Evolutionary conservation across 345 rosid species (phyloP).

Genomic region (Cochlearia excelsa): DNA sequence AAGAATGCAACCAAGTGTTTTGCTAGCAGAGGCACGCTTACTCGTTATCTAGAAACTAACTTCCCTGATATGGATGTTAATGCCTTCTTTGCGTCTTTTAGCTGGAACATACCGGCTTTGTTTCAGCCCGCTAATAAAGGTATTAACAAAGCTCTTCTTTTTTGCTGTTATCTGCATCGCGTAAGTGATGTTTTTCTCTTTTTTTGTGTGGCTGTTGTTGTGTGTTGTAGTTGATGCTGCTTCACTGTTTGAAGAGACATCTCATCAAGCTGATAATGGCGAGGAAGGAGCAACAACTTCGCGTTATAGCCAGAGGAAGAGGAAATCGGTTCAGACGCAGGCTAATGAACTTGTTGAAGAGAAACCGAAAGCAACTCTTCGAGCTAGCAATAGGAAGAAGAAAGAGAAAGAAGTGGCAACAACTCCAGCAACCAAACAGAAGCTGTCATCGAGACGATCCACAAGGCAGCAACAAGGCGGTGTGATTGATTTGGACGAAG

Average conservation of each 20-base stretch:
- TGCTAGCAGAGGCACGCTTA: slow-evolving; percentile 53
- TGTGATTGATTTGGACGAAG: slow-evolving; percentile 24
- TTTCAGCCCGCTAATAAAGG: slow-evolving; percentile 36
- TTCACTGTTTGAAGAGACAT: slow-evolving; percentile 25
- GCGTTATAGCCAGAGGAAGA: slow-evolving; percentile 39
- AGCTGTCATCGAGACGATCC: slow-evolving; percentile 32
- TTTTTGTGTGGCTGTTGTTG: not conserved
- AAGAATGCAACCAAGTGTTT: slow-evolving; percentile 33
- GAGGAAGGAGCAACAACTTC: slow-evolving; percentile 16
- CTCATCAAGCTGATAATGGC: slow-evolving; percentile 26
- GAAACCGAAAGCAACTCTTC: slow-evolving; percentile 21
- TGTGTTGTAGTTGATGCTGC: slow-evolving; percentile 33
- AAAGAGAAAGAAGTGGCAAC: slow-evolving; percentile 25
- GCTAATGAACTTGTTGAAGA: slow-evolving; percentile 26
- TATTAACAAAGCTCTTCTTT: slow-evolving; percentile 12
- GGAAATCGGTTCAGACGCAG: slow-evolving; percentile 31
- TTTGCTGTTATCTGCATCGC: no score
- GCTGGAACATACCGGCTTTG: slow-evolving; percentile 69
- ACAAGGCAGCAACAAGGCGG: slow-evolving; percentile 28
- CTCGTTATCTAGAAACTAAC: slow-evolving; percentile 42
- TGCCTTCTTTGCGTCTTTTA: slow-evolving; percentile 66
- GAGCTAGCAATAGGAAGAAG: slow-evolving; percentile 36
- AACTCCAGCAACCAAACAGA: slow-evolving; percentile 29
- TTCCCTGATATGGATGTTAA: slow-evolving; percentile 55
- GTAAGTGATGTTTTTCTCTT: slow-evolving; percentile 1